Evolutionary conservation across 768 basidiomycete species (phyloP), one percentile per base, ranked within the genome.

Genomic region (Mycena sanguinolenta): DNA sequence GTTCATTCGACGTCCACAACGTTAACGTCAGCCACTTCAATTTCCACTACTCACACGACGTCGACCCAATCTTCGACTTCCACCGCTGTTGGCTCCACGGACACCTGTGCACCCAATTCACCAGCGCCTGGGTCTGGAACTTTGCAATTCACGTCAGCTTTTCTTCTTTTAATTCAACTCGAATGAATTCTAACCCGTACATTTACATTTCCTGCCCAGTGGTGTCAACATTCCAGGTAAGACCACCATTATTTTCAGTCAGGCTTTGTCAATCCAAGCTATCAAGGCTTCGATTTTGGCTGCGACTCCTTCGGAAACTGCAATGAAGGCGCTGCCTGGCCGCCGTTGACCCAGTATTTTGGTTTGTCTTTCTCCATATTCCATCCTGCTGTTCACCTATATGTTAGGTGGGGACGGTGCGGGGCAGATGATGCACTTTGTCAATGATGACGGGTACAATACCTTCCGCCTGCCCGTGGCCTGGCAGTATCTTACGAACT

Each of bases 341-440:
- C 87, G 25, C 88, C 88, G 28, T 77, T 89, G 54, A 77, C 76
- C 14, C 78, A 86, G 71, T 82, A 85, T 63, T 83, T 81, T 44
- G 84, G 86, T 84, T 65, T 38, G 79, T 36, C 27, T 21, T 23
- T 23, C 25, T 10, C 25, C 17, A 2, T 42, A 25, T 59, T 28
- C 6, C 14, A 27, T 39, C 39, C 23, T 49, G 23, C 12, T 50
- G 27, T 21, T 23, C 55, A n/a, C 55, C 34, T 19, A 54, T 28
- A 57, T 6, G 3, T 27, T 58, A 82, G 84, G 84, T 32, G 65
- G 75, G 32, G 85, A 87, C 62, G 87, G 85, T 52, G 78, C 75
- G 5, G 86, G 87, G n/a, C 90, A 91, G 75, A 91, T 91, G 87
- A 74, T 82, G 50, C 90, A 91, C 75, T 91, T 91, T 69, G 84